These are phyloP conservation scores for Arabis hirsuta DNA, from an alignment of 345 rosid genomes.

Conservation along the genomic window DNA sequence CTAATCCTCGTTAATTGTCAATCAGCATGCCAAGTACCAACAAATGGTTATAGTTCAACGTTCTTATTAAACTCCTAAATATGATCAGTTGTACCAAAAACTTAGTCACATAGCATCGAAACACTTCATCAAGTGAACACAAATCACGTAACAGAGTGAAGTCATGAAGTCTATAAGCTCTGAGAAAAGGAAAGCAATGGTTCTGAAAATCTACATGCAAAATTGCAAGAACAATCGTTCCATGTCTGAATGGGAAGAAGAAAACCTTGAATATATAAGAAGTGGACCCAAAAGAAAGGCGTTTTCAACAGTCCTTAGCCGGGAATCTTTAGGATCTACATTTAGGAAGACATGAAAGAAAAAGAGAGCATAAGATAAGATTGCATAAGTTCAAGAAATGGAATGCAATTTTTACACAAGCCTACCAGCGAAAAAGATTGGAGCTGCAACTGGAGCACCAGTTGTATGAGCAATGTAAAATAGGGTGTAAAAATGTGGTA, in stretches of 20 bases:
- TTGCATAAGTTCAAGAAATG: conserved; percentile 19
- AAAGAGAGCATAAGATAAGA: conserved; percentile 6
- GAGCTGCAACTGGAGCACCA: conserved; percentile 81
- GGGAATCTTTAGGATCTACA: conserved; percentile 79
- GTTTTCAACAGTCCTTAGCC: conserved; percentile 68
- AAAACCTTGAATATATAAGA: conserved; percentile 73
- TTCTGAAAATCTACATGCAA: background rate
- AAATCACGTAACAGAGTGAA: conserved; percentile 13
- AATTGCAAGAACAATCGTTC: conserved; percentile 8
- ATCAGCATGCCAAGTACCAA: background rate
- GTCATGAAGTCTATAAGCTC: conserved; percentile 7
- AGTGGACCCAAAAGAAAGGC: conserved; percentile 87
- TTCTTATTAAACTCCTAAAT: conserved; percentile 18
- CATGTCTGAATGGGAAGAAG: conserved; percentile 32
- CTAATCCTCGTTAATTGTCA: background rate
- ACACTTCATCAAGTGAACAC: conserved; percentile 18
- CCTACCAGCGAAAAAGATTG: conserved; percentile 84
- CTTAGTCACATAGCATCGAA: background rate
- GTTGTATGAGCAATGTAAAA: conserved; percentile 80
- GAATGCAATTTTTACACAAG: conserved; percentile 23
- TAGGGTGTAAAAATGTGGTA: conserved; percentile 85
- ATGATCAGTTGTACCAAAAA: conserved; percentile 10
- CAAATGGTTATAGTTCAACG: conserved; percentile 15
- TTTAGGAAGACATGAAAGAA: conserved; percentile 5
- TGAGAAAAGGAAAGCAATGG: conserved; percentile 14